Base-by-base conservation (phyloP, 495 filamentous ascomycete species). In the Bryoglossum gracile region DNA sequence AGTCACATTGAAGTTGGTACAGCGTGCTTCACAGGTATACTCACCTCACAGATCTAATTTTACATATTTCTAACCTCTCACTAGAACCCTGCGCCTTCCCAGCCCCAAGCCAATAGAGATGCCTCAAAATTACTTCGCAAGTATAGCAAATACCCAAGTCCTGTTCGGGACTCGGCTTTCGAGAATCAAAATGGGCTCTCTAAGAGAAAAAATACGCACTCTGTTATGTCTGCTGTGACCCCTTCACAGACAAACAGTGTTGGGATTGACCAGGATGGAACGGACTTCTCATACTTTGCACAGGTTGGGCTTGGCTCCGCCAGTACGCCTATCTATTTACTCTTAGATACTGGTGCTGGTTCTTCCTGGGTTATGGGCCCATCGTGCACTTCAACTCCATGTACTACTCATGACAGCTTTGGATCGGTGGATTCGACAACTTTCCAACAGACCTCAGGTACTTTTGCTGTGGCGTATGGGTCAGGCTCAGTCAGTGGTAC, bases 361-460 rank as follows among this genome's bases (percentile, higher is more conserved):
- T 83, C 81, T 56, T 85, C 80, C 8, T 94, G 87, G 87, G 74
- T 92, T 21, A 88, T 88, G 70, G 73, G 76, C 18, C 66, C 78
- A 9, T 60, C 71, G 26, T 94, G 88, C 67, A 71, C 62, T 16
- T 71, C 75, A 2, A 57, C 59, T 17, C 73, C 82, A 16, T 94
- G 88, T 56, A 54, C 58, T 23, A 62, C 65, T 36, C 87, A 92
- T 62, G 76, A 82, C 53, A 79, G 68, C 0, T 91, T 86, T 60
- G 80, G 81, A 24, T 57, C 68, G 1, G 59, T 64, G 2, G 70
- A 79, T 35, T 91, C 86, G 2, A 75, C 63, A 28, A 75, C 74
- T 23, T 74, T 79, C 37, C 54, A 75, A 41, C 56, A 64, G 13
- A 64, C 68, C 1, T 60, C 64, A 4, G 70, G 72, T 2, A 43